Base-by-base conservation (phyloP, 768 basidiomycete species). In the Macrolepiota albuminosa region DNA sequence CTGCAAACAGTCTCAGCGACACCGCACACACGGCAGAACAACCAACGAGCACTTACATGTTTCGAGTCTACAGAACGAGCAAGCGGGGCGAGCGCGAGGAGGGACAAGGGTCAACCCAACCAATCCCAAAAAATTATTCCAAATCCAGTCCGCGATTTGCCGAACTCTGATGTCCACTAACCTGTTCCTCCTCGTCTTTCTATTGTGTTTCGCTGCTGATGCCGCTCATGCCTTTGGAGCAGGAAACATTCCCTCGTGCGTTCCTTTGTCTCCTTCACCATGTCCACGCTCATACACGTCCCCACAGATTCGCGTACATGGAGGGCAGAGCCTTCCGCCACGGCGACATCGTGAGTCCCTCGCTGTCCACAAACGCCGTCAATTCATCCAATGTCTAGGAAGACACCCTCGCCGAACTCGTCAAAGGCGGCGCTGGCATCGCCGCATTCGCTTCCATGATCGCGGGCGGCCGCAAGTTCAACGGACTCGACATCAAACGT, bases 301-400 rank as follows among this genome's bases (percentile, higher is more conserved):
- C n/a, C n/a, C n/a, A 3, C 42, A 89, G 89, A 24, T 92, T 86
- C 69, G 87, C 91, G 6, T 95, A 88, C 71, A 82, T 95, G 73
- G 93, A 95, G 70, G 92, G 89, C 42, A 85, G 81, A 63, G 90
- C 90, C 1, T 91, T 91, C 73, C 77, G 93, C 50, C 94, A 97
- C 69, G 95, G 95, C 46, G 93, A 97, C 72, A 94, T 97, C 52
- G 84, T 84, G 81, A 78, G 76, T 65, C 21, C 18, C 24, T 33
- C 34, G 0, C 63, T 39, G n/a, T 4, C 8, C 16, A 14, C n/a
- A 18, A 3, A 9, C 7, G 70, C 1, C 40, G 2, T 18, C 16
- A 4, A 2, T 6, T 34, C 3, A 60, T 63, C 68, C 34, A 3
- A 3, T 21, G 2, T 1, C 2, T 52, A 93, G 88, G 91, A 91